Evolutionary conservation across 192 early-diverging fungal genomes (phyloP), one percentile per base, ranked within the genome.

Genomic region (Kickxella alabastrina): DNA sequence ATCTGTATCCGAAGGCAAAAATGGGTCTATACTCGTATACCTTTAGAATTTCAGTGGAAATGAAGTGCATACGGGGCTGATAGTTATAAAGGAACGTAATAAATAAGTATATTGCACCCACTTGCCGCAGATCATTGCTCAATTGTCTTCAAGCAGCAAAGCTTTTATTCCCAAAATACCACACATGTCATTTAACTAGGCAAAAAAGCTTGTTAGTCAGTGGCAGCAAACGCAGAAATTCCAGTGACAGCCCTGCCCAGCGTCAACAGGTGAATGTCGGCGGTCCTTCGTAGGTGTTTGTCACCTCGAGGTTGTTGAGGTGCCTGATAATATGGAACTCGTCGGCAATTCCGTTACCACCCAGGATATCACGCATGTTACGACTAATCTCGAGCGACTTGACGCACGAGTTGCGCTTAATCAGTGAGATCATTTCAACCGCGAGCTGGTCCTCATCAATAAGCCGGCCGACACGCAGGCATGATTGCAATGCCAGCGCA

Each of bases 211-310:
- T 31, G 44, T 24, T 54, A 61, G 38, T 62, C 57, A 6, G 63
- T 66, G 5, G 73, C 65, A 6, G 73, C 27, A 57, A 91, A 91
- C 18, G 89, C 79, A 22, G 84, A 68, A 49, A 97, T 80, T 14
- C 93, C 93, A n/a, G 95, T 98, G 48, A 98, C 91, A 10, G 87
- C 95, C 35, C 90, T 77, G 18, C 93, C 95, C 19, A 98, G 62
- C 49, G 96, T 95, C 52, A 98, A 71, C 13, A 92, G 83, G 59
- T 98, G 95, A 24, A 98, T 84, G 68, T 97, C 93, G 49, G 95
- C 87, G 0, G 93, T 98, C 93, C 95, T 70, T 98, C 95, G 61
- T 98, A 98, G 1, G 95, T 98, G 72, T 93, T 94, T 32, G 90
- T 88, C 25, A 90, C 87, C 51, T 92, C 91, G 17, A 97, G 79